Base-by-base conservation (phyloP, 805 yeast genomes). In the Limtongozyma cylindracea region DNA sequence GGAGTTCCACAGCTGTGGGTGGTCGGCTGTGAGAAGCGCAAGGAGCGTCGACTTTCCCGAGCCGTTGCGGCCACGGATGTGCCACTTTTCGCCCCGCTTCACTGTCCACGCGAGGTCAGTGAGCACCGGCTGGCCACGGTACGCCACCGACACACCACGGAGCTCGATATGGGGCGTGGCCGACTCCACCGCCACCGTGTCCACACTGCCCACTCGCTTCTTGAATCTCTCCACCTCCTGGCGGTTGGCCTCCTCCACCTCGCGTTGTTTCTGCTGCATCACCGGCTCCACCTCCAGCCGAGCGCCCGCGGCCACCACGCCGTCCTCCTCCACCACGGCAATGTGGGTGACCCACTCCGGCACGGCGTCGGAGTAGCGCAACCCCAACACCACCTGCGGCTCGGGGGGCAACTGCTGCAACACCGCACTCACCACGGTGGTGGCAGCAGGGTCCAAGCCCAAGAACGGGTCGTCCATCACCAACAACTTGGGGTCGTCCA, bases 1-100 rank as follows among this genome's bases (percentile, higher is more conserved):
- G 4, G 63, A 56, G 31, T 64, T 69, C 96, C 96, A 84, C 2
- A 94, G 69, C 43, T 84, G 94, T 1, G 98, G 98, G 39, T 84
- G 98, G 34, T 84, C 98, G 4, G 92, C 80, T 0, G 93, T 80
- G 14, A 84, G 53, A 20, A 88, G 41, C 2, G 95, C 64, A 10
- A 88, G 43, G 12, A 84, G 45, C 0, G 98, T 88, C 2, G 94
- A 74, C 40, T 84, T 84, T 0, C 98, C 98, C 0, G 91, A 59
- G 1, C 98, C 98, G 31, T 88, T 84, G 26, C 65, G 61, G 3
- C 98, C 98, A 25, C 71, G 49, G 15, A 84, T 54, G 37, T 88
- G 91, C 91, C 95, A 78, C 34, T 62, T 69, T 17, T 77, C 73
- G 4, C 91, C 91, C 19, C 49, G 49, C 3, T 50, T 47, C 8